Percentiles rank a stretch among this genome's conserved stretches.
These are phyloP conservation scores for Sorghum bicolor DNA, from an alignment of 176 grass and related monocot species.

Conservation along the genomic window DNA sequence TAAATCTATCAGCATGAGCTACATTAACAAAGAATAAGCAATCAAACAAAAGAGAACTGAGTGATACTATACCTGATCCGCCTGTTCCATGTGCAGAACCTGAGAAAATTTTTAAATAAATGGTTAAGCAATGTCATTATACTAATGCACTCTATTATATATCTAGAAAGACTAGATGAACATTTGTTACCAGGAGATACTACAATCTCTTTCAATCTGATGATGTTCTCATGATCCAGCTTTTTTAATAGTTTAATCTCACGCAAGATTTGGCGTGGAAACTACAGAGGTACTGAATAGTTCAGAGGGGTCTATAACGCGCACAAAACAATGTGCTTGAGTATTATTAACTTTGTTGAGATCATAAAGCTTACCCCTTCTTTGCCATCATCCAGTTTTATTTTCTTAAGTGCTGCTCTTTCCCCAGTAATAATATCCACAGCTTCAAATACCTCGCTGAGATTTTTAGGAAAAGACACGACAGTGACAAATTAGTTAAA, in stretches of 20 bases:
- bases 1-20: not conserved
- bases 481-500: not conserved
- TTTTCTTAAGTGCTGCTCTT: constrained; percentile 83
- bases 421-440: constrained; percentile 68
- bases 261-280: constrained; percentile 69
- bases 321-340: constrained; percentile 17
- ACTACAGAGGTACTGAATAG: constrained; percentile 49
- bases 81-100: constrained; percentile 42
- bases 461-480: constrained; percentile 20
- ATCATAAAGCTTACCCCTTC: constrained; percentile 61
- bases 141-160: not conserved
- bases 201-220: constrained; percentile 79
- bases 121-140: not conserved
- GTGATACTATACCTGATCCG: constrained; percentile 30
- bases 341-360: constrained; percentile 11
- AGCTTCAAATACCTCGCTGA: constrained; percentile 71
- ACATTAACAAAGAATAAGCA: constrained; percentile 18
- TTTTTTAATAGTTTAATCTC: constrained; percentile 87
- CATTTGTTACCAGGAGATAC: constrained; percentile 69
- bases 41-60: constrained; percentile 18
- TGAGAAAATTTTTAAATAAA: constrained; percentile 27
- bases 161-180: constrained; percentile 30
- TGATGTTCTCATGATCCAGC: constrained; percentile 81
- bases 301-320: constrained; percentile 1
- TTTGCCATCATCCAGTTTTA: constrained; percentile 77